Conservation (phyloP, 441 rosid genomes). For the Theobroma grandiflorum region DNA sequence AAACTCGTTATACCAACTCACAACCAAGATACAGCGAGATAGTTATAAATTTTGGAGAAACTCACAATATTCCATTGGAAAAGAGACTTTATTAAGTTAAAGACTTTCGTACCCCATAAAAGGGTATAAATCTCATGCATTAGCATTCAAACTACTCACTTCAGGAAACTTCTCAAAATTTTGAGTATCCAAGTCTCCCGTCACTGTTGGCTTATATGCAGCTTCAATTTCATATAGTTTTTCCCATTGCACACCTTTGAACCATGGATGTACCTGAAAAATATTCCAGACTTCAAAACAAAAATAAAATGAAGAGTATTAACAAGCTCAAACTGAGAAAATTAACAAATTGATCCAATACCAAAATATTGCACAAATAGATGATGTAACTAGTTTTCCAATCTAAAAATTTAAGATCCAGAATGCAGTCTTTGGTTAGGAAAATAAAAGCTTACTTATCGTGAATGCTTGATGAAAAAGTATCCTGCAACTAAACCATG, state of each 20-base stretch:
- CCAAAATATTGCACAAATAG: constrained; percentile 8
- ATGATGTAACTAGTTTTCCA: constrained; percentile 6
- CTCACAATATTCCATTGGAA: neutral
- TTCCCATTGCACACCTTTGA: constrained; percentile 78
- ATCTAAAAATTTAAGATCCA: constrained; percentile 19
- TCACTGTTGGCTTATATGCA: constrained; percentile 76
- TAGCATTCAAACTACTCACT: constrained; percentile 53
- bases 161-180: constrained; percentile 98
- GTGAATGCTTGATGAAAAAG: neutral
- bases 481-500: constrained; percentile 10
- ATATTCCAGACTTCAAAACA: constrained; percentile 1
- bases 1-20: neutral
- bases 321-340: constrained; percentile 19
- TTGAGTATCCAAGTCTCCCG: constrained; percentile 91
- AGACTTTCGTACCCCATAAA: neutral
- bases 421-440: neutral
- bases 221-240: constrained; percentile 86
- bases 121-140: constrained; percentile 3
- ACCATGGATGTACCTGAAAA: constrained; percentile 82
- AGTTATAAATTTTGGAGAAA: neutral
- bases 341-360: neutral
- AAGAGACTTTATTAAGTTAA: neutral
- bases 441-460: constrained; percentile 20
- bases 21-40: neutral
- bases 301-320: neutral